These are phyloP conservation scores for Alopecurus myosuroides DNA, from an alignment of 176 grass and related monocot species.

Conservation along the genomic window DNA sequence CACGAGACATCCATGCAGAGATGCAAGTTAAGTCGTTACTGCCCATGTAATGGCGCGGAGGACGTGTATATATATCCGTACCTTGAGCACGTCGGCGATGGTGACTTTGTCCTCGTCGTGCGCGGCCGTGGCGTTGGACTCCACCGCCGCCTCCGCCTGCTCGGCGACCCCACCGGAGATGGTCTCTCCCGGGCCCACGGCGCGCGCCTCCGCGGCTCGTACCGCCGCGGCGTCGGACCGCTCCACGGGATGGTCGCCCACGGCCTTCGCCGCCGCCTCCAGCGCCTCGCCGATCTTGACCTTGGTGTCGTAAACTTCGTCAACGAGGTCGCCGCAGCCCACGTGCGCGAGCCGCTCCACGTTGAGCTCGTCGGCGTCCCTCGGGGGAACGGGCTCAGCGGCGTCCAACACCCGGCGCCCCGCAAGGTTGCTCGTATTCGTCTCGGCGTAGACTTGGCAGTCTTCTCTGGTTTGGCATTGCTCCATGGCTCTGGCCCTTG, in stretches of 20 bases:
- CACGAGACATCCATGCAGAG: neutral
- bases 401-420: constrained; percentile 42
- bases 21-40: too few relatives aligned
- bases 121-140: constrained; percentile 26
- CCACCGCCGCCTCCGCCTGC: constrained; percentile 30
- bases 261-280: neutral
- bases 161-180: constrained; percentile 45
- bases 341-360: constrained; percentile 33
- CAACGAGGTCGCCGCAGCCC: constrained; percentile 20
- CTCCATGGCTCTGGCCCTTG: constrained; percentile 14
- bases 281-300: constrained; percentile 24
- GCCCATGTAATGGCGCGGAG: neutral
- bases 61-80: too few relatives aligned
- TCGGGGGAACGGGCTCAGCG: constrained; percentile 24
- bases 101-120: constrained; percentile 37
- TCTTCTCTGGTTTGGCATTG: neutral
- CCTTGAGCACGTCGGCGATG: constrained; percentile 49
- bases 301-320: constrained; percentile 1
- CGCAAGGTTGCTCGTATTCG: too few relatives aligned
- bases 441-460: neutral
- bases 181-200: neutral
- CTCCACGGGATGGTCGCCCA: neutral
- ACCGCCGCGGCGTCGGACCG: constrained; percentile 52
- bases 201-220: constrained; percentile 39
- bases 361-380: constrained; percentile 36